Base-by-base conservation (phyloP, 768 basidiomycete species). In the Chiua virens region DNA sequence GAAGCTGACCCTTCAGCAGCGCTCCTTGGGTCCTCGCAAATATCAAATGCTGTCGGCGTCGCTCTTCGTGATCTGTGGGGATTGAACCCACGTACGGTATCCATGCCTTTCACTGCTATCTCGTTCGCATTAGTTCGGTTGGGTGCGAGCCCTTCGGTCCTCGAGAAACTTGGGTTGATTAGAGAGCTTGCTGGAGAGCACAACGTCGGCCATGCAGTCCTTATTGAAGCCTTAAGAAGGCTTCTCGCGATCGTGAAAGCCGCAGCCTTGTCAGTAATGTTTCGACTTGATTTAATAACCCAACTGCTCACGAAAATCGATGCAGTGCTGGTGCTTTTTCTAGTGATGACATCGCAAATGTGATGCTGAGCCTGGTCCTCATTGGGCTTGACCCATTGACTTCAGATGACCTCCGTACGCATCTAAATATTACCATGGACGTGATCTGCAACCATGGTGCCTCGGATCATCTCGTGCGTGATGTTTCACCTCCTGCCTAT, bases 331-430 rank as follows among this genome's bases (percentile, higher is more conserved):
- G 63, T 45, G 65, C 60, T 36, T 56, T 69, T 42, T 60, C 79
- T 15, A 54, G 59, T 8, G 61, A 70, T 6, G 81, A 85, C 20
- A 58, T 78, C 1, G 73, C 79, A 13, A 74, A 81, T 50, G 61
- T 84, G 20, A 56, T 85, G 8, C 55, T 81, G 43, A 66, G 73
- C 3, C 56, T 90, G 37, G 53, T 84, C 5, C 67, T 85, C 3
- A 62, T 89, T 23, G 83, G 73, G 3, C 74, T 86, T 53, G 87
- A 89, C 57, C 64, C 73, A 2, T 66, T 73, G 13, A 76, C 76
- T 28, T 66, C 76, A 2, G 59, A 64, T 4, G 75, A 79, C 14
- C 69, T 83, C 8, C 71, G 66, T 47, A 69, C 63, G 22, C 80
- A 80, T 8, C 65, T 86, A 40, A 73, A 74, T 40, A 56, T 68